Evolutionary conservation across 306 rosid species (phyloP).

Genomic region (Purshia tridentata): DNA sequence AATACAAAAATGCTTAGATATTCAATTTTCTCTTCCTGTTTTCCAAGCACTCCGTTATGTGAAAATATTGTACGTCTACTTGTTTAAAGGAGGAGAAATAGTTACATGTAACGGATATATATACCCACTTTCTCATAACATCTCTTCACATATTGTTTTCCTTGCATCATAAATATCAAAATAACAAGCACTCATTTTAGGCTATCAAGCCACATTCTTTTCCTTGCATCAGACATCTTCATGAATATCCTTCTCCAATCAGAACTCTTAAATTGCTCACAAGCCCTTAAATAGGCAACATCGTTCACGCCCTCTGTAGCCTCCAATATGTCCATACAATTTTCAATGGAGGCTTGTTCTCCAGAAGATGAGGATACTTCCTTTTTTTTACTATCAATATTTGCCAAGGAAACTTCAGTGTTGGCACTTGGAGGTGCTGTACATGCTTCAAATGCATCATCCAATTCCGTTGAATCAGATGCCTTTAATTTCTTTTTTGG

Average conservation of each 20-base stretch:
- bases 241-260: constrained; percentile 13
- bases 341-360: not conserved
- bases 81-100: too few relatives aligned
- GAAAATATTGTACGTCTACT: too few relatives aligned
- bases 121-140: too few relatives aligned
- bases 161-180: too few relatives aligned
- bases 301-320: not conserved
- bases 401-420: not conserved
- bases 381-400: not conserved
- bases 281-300: not conserved
- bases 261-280: constrained; percentile 1
- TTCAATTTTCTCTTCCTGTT: too few relatives aligned
- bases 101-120: too few relatives aligned
- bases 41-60: too few relatives aligned
- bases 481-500: not conserved
- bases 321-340: constrained; percentile 10
- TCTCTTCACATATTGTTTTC: too few relatives aligned
- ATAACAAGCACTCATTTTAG: not conserved
- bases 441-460: not conserved
- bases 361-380: not conserved
- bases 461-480: not conserved
- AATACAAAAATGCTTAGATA: too few relatives aligned
- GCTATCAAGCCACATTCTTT: not conserved
- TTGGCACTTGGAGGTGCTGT: not conserved
- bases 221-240: constrained; percentile 14